Evolutionary conservation across 176 grass and related monocot species (phyloP), one percentile per base, ranked within the genome.

Genomic region (Themeda triandra): DNA sequence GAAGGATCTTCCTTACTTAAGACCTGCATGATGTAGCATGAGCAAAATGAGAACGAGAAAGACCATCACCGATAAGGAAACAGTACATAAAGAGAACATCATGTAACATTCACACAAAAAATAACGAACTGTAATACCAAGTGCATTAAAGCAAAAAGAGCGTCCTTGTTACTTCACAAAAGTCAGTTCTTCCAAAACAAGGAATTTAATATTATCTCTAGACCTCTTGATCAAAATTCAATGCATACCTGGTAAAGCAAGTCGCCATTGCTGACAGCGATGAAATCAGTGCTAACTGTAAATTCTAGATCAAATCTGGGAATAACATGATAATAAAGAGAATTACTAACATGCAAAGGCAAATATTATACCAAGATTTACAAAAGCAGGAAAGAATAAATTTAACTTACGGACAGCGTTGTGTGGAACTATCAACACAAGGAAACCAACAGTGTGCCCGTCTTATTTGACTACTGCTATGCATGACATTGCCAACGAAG

Each of bases 271-370:
- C 93, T 98, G 76, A 98, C 93, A 80, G 93, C 96, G 35, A 98
- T 87, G 78, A 93, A 87, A 87, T 95, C 82, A 25, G 30, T 81
- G 65, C 78, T 87, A 73, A 98, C 93, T 78, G 96, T 98, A 86
- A 95, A 95, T 88, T 98, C 96, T 67, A 98, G 76, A 66, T 98
- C 93, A 98, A 98, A 98, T 71, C 96, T 98, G 93, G 4, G 46
- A 66, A 88, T 75, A 66, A 25, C 68, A 89, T 58, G 10, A 64
- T 68, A 81, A 81, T 24, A 76, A 59, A 32, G 49, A 73, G 73
- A 54, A 77, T 42, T 44, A 45, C 51, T 60, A 86, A 28, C 32
- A 80, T 13, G 39, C 44, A 88, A 67, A 67, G 82, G 56, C 59
- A 89, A 81, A 56, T 33, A 86, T 19, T 69, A 84, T 75, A 80